Evolutionary conservation across 2,329 filamentous ascomycete genomes (phyloP).

Genomic region (Colletotrichum sojae): DNA sequence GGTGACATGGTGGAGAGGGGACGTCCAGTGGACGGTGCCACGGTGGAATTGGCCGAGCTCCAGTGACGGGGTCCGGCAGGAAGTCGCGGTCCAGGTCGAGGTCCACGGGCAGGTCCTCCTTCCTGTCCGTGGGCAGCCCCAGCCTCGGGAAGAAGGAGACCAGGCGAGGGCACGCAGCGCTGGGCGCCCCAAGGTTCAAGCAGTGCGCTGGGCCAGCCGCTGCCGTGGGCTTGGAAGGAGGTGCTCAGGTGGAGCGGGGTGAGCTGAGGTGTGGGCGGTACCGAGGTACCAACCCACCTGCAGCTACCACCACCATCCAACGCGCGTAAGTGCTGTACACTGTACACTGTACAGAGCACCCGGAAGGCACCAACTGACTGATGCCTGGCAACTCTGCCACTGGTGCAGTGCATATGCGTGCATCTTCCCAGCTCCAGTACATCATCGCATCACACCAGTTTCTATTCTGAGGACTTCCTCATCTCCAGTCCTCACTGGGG

Average conservation of each 20-base stretch:
- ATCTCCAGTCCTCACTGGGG: constrained; percentile 4
- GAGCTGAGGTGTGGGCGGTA: constrained; percentile 32
- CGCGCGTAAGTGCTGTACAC: not conserved
- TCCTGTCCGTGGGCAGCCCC: constrained; percentile 12
- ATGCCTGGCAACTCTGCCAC: no score
- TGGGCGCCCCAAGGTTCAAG: constrained; percentile 22
- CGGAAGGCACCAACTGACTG: no score
- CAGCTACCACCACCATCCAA: not conserved
- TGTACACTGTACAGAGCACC: not conserved
- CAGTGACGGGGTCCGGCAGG: not conserved
- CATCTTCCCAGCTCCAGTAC: constrained; percentile 17
- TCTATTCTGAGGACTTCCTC: constrained; percentile 31
- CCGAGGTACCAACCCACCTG: not conserved
- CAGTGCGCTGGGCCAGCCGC: constrained; percentile 16
- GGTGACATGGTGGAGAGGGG: constrained; percentile 21
- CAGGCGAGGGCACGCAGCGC: constrained; percentile 1
- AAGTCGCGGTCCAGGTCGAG: constrained; percentile 7
- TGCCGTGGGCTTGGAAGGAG: constrained; percentile 1
- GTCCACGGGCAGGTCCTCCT: not conserved
- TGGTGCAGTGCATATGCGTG: constrained; percentile 6
- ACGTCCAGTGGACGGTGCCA: not conserved
- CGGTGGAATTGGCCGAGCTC: constrained; percentile 1
- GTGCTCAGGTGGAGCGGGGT: constrained; percentile 17
- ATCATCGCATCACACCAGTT: constrained; percentile 24
- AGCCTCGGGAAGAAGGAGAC: not conserved